These are phyloP conservation scores for Pseudogymnoascus sp. DNA, from an alignment of 2,329 filamentous ascomycete genomes.

Conservation along the genomic window DNA sequence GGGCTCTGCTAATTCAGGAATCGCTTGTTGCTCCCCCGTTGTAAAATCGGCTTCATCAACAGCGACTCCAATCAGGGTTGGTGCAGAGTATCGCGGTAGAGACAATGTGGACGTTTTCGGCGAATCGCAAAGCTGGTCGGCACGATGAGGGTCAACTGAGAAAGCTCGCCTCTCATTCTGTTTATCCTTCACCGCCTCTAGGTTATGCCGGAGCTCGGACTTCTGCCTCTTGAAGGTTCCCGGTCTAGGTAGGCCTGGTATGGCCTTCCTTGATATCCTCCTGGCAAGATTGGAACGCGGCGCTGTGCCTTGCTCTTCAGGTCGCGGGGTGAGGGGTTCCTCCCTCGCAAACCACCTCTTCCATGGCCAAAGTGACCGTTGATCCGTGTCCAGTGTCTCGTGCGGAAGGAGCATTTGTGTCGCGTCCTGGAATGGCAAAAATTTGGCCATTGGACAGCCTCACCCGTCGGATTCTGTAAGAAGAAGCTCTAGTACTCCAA, in stretches of 20 bases:
- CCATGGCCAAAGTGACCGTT: constrained; percentile 26
- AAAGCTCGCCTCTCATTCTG: constrained; percentile 62
- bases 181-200: constrained; percentile 58
- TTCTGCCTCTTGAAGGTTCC: constrained; percentile 77
- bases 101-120: constrained; percentile 17
- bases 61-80: constrained; percentile 24
- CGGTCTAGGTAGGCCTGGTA: constrained; percentile 67
- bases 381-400: constrained; percentile 23
- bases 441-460: constrained; percentile 5
- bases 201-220: constrained; percentile 68
- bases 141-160: constrained; percentile 50
- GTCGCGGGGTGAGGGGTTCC: constrained; percentile 17
- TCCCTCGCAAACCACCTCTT: constrained; percentile 27
- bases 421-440: constrained; percentile 11
- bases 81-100: constrained; percentile 24
- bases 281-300: constrained; percentile 22
- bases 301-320: constrained; percentile 15
- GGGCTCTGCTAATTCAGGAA: constrained; percentile 10
- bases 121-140: constrained; percentile 19
- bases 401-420: constrained; percentile 24
- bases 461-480: constrained; percentile 7
- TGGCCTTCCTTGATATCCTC: constrained; percentile 47
- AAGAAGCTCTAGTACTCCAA: not conserved
- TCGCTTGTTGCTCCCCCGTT: constrained; percentile 12
- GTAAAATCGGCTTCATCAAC: constrained; percentile 15